Base-by-base conservation (phyloP, 2,329 filamentous ascomycete species). In the Aspergillus fischeri region DNA sequence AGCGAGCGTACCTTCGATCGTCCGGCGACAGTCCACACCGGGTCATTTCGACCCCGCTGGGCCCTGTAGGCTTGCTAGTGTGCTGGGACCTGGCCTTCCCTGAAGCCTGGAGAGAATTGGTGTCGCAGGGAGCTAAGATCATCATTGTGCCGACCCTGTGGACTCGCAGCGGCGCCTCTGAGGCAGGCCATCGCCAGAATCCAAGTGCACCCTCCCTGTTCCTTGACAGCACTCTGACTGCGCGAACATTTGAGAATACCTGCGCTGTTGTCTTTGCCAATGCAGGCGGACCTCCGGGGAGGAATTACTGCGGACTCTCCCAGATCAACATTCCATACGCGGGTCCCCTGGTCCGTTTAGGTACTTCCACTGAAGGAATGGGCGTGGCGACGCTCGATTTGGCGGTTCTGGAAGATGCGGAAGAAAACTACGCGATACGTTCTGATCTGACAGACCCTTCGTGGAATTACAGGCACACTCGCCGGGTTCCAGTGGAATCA, bases 11-110 rank as follows among this genome's bases (percentile, higher is more conserved):
- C 29, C 47, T 57, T 3, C 28, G 48, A 1, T 54, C 51, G 2
- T 57, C 55, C 4, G 20, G 24, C 2, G 25, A 50, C 17, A 38
- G 4, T 10, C 52, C 51, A 0, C 55, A 54, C 24, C 21, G 11
- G 4, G 51, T 57, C 38, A 35, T 57, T 6, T n/a, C 20, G 21
- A 83, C 81, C 2, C 81, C 81, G 1, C 64, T 83, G 5, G 81
- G 81, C 0, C 79, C 76, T 53, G 77, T 83, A 7, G 81, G 81
- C 0, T 64, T 84, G 63, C 72, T 84, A 14, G 78, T 83, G 11
- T 84, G 82, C 69, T 84, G 81, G 81, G 82, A 84, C 56, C 68
- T 84, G 1, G 81, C 81, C 0, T 84, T 83, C 57, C 81, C 82
- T 0, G 82, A 84, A 67, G 81, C 81, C 0, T 84, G 81, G 61